Conservation (phyloP, 768 basidiomycete genomes). For the Flagelloscypha sp. region DNA sequence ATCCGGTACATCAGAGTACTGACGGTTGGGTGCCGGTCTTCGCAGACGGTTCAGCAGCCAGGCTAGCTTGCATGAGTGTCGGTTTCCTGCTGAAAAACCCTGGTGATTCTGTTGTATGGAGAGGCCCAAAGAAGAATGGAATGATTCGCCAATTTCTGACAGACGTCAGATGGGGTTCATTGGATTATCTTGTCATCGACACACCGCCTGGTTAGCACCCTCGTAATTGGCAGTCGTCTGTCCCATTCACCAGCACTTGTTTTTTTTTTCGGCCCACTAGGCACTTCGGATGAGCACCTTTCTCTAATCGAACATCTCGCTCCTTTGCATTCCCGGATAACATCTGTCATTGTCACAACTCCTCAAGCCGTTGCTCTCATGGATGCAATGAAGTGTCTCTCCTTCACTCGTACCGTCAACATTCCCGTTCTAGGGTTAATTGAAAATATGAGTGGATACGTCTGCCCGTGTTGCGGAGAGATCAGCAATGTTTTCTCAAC, state of each 20-base stretch:
- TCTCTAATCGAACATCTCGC: constrained; percentile 91
- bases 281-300: constrained; percentile 97
- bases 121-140: constrained; percentile 97
- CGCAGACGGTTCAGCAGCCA: constrained; percentile 66
- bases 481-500: constrained; percentile 91
- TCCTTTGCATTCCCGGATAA: constrained; percentile 68
- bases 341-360: constrained; percentile 89
- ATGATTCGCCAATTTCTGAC: constrained; percentile 95
- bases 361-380: constrained; percentile 94
- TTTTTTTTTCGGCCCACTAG: constrained; percentile 34
- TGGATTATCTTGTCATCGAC: constrained; percentile 90
- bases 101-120: constrained; percentile 93
- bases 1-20: constrained; percentile 86
- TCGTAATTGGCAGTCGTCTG: constrained; percentile 4
- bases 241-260: constrained; percentile 3
- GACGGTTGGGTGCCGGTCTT: constrained; percentile 98
- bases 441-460: constrained; percentile 99
- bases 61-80: constrained; percentile 93
- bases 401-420: constrained; percentile 83
- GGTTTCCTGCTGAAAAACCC: constrained; percentile 88
- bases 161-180: constrained; percentile 91
- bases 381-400: constrained; percentile 93
- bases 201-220: constrained; percentile 82
- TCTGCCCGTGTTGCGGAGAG: constrained; percentile 95
- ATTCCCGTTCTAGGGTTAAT: constrained; percentile 86